Base-by-base conservation (phyloP, 768 basidiomycete species). In the Collybia sordida region DNA sequence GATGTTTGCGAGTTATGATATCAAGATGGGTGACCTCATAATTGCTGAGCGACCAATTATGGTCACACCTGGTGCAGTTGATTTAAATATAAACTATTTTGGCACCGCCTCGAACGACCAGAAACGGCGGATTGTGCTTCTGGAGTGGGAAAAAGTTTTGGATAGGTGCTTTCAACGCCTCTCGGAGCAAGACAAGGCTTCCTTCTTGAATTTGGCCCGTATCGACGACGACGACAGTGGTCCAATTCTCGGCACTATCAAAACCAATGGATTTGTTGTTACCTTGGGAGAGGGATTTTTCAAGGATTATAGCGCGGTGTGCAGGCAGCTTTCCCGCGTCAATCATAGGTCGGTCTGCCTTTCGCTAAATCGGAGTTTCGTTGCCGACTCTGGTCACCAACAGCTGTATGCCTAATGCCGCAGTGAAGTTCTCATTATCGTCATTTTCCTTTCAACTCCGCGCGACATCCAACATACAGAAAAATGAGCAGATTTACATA, bases 31-130 rank as follows among this genome's bases (percentile, higher is more conserved):
- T 8, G 54, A 49, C 18, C 42, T 55, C 2, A 38, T 55, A 5
- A 6, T 45, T 8, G 35, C 54, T 1, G 54, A 76, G 42, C 68
- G 73, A 3, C 71, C 72, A 1, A 57, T 74, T 35, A 53, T 74
- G 17, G 53, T 73, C 6, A 34, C 46, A 14, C 64, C 63, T 5
- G 47, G 35, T 22, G 44, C 42, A 4, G 9, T 39, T 28, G 7
- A 8, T 22, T 3, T 19, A 1, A 5, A 36, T 22, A n/a, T 22
- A 7, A 1, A 19, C 24, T 3, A 21, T 36, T 17, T 37, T 44
- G 8, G 35, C 31, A 39, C 25, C 39, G 45, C 50, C 42, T n/a
- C 9, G 11, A 15, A 48, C 38, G 23, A 24, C 17, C 8, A 34
- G 17, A 19, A 19, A 1, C 15, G 28, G 36, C 44, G 48, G 52